Conservation (phyloP, 2,329 filamentous ascomycete species). For the Ceratocystiopsis sp. region DNA sequence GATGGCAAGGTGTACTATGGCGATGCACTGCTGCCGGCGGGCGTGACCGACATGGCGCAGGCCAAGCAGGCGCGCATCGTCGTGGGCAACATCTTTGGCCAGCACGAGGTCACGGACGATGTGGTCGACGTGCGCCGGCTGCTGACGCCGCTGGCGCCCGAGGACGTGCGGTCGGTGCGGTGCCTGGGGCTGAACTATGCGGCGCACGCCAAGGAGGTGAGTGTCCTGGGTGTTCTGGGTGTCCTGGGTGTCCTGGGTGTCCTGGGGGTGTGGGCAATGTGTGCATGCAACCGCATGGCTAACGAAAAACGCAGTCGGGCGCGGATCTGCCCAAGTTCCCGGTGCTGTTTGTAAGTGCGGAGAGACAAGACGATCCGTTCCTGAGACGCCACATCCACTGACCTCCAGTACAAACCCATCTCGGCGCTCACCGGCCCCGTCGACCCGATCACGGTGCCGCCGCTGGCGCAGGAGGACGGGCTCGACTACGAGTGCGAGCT, state of each 20-base stretch:
- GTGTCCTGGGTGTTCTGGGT: not conserved
- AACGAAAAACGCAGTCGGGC: conserved; percentile 26
- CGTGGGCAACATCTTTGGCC: conserved; percentile 47
- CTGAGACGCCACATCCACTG: not conserved
- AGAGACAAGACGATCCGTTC: not conserved
- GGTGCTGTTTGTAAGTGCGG: conserved; percentile 42
- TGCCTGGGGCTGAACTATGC: conserved; percentile 59
- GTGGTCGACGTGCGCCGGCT: conserved; percentile 37
- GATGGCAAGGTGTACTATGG: conserved; percentile 57
- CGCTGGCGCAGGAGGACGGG: conserved; percentile 46
- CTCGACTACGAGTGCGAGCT: conserved; percentile 72
- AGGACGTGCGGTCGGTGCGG: conserved; percentile 48
- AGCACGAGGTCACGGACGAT: conserved; percentile 45
- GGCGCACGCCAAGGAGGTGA: conserved; percentile 51
- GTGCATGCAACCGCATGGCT: too few relatives aligned
- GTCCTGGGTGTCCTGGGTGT: not conserved
- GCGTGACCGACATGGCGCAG: conserved; percentile 42
- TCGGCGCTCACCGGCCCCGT: conserved; percentile 48
- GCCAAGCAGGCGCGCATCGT: conserved; percentile 45
- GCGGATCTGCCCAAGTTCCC: conserved; percentile 55
- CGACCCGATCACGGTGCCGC: conserved; percentile 48
- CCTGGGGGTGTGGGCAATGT: not conserved
- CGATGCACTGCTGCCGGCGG: conserved; percentile 50
- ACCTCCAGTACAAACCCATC: conserved; percentile 42
- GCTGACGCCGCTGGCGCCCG: conserved; percentile 44